These are phyloP conservation scores for Trichoderma atrobrunneum DNA, from an alignment of 2,329 filamentous ascomycete species.

Conservation along the genomic window DNA sequence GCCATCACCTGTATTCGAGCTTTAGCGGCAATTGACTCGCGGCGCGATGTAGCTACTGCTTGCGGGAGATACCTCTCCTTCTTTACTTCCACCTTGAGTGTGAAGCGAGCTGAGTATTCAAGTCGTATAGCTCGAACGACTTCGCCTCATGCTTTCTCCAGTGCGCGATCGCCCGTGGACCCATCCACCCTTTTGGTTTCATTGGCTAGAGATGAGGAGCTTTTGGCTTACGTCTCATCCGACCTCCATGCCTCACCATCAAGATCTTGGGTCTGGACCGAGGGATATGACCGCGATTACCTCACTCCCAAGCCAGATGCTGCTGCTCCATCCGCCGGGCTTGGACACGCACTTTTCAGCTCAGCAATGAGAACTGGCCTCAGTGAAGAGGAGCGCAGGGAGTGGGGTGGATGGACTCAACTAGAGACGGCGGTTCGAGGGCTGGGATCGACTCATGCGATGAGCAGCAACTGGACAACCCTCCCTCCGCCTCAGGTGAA, in stretches of 20 bases:
- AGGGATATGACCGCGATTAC: conserved; percentile 52
- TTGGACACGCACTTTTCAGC: conserved; percentile 42
- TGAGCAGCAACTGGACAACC: conserved; percentile 28
- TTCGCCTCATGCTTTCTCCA: conserved; percentile 33
- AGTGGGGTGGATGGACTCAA: conserved; percentile 79
- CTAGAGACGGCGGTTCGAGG: conserved; percentile 53
- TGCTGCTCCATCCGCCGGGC: conserved; percentile 24
- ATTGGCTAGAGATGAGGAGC: conserved; percentile 69
- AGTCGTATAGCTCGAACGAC: conserved; percentile 36
- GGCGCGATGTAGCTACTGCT: conserved; percentile 68
- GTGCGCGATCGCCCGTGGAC: conserved; percentile 32
- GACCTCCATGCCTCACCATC: conserved; percentile 81
- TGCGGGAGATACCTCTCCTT: conserved; percentile 82
- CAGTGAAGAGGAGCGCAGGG: conserved; percentile 55
- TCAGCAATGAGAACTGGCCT: conserved; percentile 51
- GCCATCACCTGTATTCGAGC: conserved; percentile 72
- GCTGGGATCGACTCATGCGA: conserved; percentile 28
- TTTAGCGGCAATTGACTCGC: conserved; percentile 66
- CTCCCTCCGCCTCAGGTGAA: conserved; percentile 37
- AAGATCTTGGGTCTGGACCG: conserved; percentile 76
- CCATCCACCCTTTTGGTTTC: conserved; percentile 33
- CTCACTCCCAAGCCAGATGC: conserved; percentile 25
- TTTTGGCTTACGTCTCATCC: conserved; percentile 80
- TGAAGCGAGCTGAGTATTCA: conserved; percentile 48
- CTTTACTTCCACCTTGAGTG: conserved; percentile 68